phyloP scores from a whole-genome alignment of 441 rosid species.

The Adansonia rubrostipa region DNA sequence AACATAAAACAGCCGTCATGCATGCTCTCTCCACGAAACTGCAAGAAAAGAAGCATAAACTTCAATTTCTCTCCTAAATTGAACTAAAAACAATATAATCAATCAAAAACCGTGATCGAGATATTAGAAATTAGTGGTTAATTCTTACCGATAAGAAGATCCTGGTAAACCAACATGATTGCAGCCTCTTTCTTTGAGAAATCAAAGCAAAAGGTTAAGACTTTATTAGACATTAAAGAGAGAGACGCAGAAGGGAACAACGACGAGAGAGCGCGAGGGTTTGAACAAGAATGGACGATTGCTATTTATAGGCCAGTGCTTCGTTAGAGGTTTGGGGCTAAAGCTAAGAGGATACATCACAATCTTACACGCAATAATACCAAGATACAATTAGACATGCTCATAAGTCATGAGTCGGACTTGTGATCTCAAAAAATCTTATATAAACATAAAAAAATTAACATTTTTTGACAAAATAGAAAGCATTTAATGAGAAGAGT shows the following conservation, averaged over 20 bases:
- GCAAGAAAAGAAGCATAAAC: slow-evolving; percentile 33
- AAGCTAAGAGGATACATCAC: too few species aligned
- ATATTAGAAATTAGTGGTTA: not conserved
- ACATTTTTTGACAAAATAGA: too few species aligned
- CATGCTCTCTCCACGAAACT: slow-evolving; percentile 98
- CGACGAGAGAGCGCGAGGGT: slow-evolving; percentile 33
- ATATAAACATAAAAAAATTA: too few species aligned
- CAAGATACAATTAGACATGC: too few species aligned
- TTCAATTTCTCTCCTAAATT: slow-evolving; percentile 19
- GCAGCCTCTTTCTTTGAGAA: slow-evolving; percentile 35
- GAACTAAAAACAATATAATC: not conserved
- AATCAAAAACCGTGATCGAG: not conserved
- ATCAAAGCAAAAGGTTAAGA: not conserved
- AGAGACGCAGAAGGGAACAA: slow-evolving; percentile 25
- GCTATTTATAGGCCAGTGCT: slow-evolving; percentile 21
- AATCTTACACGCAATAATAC: too few species aligned
- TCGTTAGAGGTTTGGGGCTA: too few species aligned
- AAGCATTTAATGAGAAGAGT: too few species aligned
- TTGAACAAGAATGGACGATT: rapidly evolving
- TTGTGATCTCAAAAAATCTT: too few species aligned
- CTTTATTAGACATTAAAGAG: not conserved
- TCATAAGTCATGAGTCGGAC: too few species aligned
- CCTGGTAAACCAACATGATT: slow-evolving; percentile 77
- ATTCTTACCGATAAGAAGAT: slow-evolving; percentile 54
- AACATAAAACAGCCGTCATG: slow-evolving; percentile 63